phyloP scores from a whole-genome alignment of 2,329 filamentous ascomycete genomes.

The Amylocarpus encephaloides region DNA sequence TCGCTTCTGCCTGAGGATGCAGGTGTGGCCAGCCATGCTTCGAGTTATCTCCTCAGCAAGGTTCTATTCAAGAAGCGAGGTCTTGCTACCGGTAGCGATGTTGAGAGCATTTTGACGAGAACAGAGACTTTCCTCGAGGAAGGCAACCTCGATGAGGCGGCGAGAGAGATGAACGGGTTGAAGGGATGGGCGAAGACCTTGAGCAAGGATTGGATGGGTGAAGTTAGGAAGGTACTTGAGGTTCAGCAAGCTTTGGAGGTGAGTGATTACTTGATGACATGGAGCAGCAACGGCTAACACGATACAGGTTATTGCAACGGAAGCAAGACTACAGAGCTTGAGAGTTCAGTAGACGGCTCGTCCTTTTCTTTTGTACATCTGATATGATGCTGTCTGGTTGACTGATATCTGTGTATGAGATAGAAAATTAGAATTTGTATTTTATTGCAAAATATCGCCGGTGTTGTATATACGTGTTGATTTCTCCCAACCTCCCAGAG shows the following conservation, averaged over 20 bases:
- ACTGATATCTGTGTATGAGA: conserved; percentile 7
- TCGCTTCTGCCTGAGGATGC: conserved; percentile 87
- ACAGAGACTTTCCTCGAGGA: conserved; percentile 90
- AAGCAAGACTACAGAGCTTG: conserved; percentile 83
- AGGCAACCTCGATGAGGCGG: conserved; percentile 83
- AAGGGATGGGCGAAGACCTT: conserved; percentile 93
- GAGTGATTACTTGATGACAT: conserved; percentile 38
- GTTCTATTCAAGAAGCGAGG: conserved; percentile 94
- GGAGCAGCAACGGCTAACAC: conserved; percentile 12
- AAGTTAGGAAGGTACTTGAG: conserved; percentile 87
- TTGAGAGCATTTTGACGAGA: conserved; percentile 85
- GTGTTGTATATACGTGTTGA: no score
- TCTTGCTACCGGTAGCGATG: conserved; percentile 75
- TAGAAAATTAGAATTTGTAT: conserved; percentile 10
- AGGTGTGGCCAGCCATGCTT: conserved; percentile 88
- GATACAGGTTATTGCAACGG: conserved; percentile 73
- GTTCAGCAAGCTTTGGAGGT: conserved; percentile 95
- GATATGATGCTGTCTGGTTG: not conserved
- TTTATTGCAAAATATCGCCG: not conserved
- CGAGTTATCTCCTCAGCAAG: conserved; percentile 83
- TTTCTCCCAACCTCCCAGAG: no score
- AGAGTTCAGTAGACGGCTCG: conserved; percentile 59
- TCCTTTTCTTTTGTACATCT: conserved; percentile 26
- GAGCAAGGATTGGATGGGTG: conserved; percentile 86
- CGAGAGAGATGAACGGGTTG: conserved; percentile 89